These are phyloP conservation scores for Monosiga brevicollis DNA, from an alignment of 78 protist genomes.

Conservation along the genomic window DNA sequence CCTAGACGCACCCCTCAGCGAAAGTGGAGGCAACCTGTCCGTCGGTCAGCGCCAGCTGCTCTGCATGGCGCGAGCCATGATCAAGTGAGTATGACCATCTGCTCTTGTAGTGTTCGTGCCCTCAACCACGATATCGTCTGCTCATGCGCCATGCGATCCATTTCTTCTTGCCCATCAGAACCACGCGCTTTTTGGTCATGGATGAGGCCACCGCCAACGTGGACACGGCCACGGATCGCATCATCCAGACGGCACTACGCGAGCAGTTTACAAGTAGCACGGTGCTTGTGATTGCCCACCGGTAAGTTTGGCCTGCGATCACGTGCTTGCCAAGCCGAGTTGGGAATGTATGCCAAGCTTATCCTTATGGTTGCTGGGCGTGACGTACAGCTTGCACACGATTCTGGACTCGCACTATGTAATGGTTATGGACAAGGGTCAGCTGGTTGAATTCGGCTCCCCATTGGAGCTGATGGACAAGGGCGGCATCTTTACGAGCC, in stretches of 20 bases:
- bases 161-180: neutral
- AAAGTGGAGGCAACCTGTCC: constrained; percentile 48
- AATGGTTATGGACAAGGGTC: constrained; percentile 19
- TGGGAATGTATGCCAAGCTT: no score
- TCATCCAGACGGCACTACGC: constrained; percentile 16
- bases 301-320: no score
- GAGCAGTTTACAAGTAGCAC: constrained; percentile 44
- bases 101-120: neutral
- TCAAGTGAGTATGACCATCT: neutral
- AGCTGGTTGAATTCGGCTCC: neutral
- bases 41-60: constrained; percentile 84
- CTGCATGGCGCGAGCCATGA: constrained; percentile 78
- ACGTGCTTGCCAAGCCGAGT: no score
- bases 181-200: constrained; percentile 37
- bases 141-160: neutral
- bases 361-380: no score
- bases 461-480: no score
- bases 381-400: neutral
- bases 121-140: neutral
- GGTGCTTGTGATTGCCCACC: constrained; percentile 63
- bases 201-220: constrained; percentile 88
- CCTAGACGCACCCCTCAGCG: constrained; percentile 2
- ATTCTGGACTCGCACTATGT: constrained; percentile 34
- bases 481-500: no score
- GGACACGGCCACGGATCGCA: constrained; percentile 53